Conservation (phyloP, 177 flowering plant genomes). For the Telopea speciosissima region DNA sequence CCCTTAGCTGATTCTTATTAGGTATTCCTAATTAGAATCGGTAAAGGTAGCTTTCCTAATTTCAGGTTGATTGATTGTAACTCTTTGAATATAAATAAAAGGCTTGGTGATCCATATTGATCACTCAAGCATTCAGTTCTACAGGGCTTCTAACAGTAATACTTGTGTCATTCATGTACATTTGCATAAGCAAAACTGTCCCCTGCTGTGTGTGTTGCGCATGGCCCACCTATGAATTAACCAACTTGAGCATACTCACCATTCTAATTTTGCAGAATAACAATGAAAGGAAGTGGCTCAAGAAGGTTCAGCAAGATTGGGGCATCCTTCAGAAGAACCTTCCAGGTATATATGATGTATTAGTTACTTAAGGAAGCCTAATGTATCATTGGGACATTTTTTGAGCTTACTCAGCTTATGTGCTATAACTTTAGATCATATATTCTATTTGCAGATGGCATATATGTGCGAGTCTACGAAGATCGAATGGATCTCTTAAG, state of each 20-base stretch:
- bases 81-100: too few relatives aligned
- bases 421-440: neutral
- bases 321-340: conserved; percentile 88
- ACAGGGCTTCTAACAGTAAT: too few relatives aligned
- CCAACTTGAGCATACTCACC: conserved; percentile 6
- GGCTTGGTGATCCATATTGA: too few relatives aligned
- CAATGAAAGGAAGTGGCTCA: conserved; percentile 80
- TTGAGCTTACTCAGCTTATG: neutral
- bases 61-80: too few relatives aligned
- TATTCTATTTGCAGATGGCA: conserved; percentile 49
- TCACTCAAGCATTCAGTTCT: too few relatives aligned
- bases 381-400: neutral
- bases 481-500: conserved; percentile 97
- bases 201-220: neutral
- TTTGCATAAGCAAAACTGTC: too few relatives aligned
- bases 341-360: conserved; percentile 52
- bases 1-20: too few relatives aligned
- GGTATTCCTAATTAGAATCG: too few relatives aligned
- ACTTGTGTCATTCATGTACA: too few relatives aligned
- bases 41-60: too few relatives aligned
- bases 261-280: conserved; percentile 40
- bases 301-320: conserved; percentile 98
- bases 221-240: neutral
- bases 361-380: neutral
- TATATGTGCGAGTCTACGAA: conserved; percentile 90